Conservation (phyloP, 257 asterid genomes). For the Cynanchum wilfordii region DNA sequence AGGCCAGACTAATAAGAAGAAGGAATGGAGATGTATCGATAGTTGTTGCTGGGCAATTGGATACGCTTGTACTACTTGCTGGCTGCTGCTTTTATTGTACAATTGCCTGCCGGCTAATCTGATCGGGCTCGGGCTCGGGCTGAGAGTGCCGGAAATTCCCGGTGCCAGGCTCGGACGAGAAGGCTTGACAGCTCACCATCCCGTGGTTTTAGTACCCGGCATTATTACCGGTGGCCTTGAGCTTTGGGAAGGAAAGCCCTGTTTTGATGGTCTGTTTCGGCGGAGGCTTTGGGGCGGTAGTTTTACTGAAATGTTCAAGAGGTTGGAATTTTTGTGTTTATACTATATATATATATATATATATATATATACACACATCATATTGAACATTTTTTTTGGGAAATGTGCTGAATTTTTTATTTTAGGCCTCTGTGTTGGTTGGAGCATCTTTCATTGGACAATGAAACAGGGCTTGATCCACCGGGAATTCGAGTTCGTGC, state of each 20-base stretch:
- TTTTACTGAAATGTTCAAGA: slow-evolving; percentile 65
- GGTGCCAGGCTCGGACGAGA: slow-evolving; percentile 54
- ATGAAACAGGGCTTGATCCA: slow-evolving; percentile 92
- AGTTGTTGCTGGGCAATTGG: slow-evolving; percentile 66
- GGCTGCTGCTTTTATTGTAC: slow-evolving; percentile 52
- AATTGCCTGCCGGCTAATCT: slow-evolving; percentile 45
- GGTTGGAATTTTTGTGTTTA: slow-evolving; percentile 32
- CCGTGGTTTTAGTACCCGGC: slow-evolving; percentile 82
- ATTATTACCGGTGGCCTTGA: slow-evolving; percentile 94
- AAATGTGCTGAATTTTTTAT: slow-evolving; percentile 20
- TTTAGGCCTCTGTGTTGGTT: slow-evolving; percentile 92
- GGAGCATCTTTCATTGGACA: slow-evolving; percentile 88
- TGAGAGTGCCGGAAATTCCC: slow-evolving; percentile 50
- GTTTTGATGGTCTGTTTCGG: slow-evolving; percentile 73
- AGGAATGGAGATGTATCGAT: slow-evolving; percentile 61
- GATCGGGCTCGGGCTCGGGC: slow-evolving; percentile 39
- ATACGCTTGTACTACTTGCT: slow-evolving; percentile 60
- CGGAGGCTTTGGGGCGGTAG: slow-evolving; percentile 85
- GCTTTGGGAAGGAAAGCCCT: slow-evolving; percentile 93
- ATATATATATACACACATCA: not conserved
- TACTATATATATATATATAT: not conserved
- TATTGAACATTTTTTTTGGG: slow-evolving; percentile 4
- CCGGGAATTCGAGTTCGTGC: slow-evolving; percentile 88
- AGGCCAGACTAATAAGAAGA: slow-evolving; percentile 15
- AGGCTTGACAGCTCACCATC: slow-evolving; percentile 58